A percentile compares a stretch with the other conserved stretches of the same genome.
phyloP scores from a whole-genome alignment of 2,329 filamentous ascomycete genomes.

The Pleomassaria siparia region DNA sequence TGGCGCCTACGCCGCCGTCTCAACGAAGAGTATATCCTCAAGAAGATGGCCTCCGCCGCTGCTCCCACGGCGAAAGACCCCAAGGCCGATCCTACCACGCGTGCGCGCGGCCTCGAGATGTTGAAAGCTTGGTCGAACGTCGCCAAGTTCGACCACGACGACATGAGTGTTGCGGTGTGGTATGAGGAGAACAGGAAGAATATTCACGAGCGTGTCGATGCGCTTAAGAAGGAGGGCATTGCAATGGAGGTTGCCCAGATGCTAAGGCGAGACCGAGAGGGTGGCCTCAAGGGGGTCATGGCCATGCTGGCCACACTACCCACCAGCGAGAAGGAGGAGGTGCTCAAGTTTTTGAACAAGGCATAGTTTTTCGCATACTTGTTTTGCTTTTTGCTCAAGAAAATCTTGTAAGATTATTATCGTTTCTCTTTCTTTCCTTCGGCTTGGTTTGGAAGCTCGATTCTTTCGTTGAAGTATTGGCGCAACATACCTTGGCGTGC shows the following conservation, averaged over 20 bases:
- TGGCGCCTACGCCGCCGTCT: conserved; percentile 96
- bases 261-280: conserved; percentile 66
- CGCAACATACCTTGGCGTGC: too few relatives aligned
- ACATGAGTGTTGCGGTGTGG: conserved; percentile 86
- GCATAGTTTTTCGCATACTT: too few relatives aligned
- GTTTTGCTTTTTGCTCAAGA: neutral
- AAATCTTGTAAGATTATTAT: neutral
- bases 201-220: conserved; percentile 81
- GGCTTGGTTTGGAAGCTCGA: too few relatives aligned
- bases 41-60: conserved; percentile 68
- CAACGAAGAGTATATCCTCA: conserved; percentile 96
- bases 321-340: conserved; percentile 81
- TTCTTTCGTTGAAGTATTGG: too few relatives aligned
- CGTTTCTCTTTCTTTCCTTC: neutral
- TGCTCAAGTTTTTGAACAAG: conserved; percentile 60
- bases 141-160: conserved; percentile 73
- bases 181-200: conserved; percentile 91
- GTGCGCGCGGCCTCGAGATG: conserved; percentile 69
- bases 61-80: conserved; percentile 44
- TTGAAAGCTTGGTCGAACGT: conserved; percentile 83
- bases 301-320: conserved; percentile 85
- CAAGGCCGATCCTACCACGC: conserved; percentile 48
- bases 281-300: conserved; percentile 80
- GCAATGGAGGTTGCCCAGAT: conserved; percentile 70
- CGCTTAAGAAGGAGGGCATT: conserved; percentile 74